These are phyloP conservation scores for Cadophora luteo-olivacea DNA, from an alignment of 2,329 filamentous ascomycete genomes.

Conservation along the genomic window DNA sequence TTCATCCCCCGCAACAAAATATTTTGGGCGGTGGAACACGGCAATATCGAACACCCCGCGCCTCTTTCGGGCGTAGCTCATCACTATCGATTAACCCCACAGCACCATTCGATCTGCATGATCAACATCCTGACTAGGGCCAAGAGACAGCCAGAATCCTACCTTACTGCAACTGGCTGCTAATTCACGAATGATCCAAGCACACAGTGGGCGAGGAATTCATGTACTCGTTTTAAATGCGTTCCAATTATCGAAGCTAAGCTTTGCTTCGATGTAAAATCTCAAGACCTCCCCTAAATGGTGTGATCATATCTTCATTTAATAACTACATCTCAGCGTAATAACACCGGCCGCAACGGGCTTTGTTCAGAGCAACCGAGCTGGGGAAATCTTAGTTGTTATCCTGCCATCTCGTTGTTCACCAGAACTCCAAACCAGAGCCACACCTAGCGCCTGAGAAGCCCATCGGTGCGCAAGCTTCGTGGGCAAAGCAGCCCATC, in stretches of 20 bases:
- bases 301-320: constrained; percentile 20
- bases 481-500: neutral
- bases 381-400: constrained; percentile 23
- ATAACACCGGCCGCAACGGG: constrained; percentile 10
- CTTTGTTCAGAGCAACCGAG: constrained; percentile 6
- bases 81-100: neutral
- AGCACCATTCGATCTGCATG: neutral
- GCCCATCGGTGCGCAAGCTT: neutral
- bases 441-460: constrained; percentile 17
- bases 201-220: too few species aligned
- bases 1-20: neutral
- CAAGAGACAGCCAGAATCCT: neutral
- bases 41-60: constrained; percentile 2
- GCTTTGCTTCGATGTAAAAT: too few species aligned
- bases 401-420: constrained; percentile 21
- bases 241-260: too few species aligned
- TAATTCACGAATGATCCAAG: too few species aligned
- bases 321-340: constrained; percentile 8
- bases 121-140: neutral
- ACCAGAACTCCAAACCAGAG: constrained; percentile 30
- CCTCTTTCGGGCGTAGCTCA: neutral
- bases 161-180: neutral
- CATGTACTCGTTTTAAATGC: too few species aligned
- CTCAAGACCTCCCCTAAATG: neutral
- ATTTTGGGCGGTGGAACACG: constrained; percentile 1